Evolutionary conservation across 208 protist genomes (phyloP).

Genomic region (Leishmania tropica): DNA sequence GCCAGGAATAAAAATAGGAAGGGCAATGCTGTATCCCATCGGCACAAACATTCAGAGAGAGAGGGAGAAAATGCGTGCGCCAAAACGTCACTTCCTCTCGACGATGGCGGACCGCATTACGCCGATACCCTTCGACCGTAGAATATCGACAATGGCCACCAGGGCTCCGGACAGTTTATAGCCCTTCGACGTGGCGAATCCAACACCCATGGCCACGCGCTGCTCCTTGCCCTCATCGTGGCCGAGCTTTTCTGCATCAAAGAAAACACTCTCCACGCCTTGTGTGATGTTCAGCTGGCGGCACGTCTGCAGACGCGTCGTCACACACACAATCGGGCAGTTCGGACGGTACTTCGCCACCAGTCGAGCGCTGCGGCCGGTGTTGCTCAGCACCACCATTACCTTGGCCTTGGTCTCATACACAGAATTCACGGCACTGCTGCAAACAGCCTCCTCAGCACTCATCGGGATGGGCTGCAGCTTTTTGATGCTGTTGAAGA

Average conservation of each 20-base stretch:
- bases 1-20: too few species aligned
- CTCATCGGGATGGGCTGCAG: slow-evolving; percentile 82
- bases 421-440: slow-evolving; percentile 94
- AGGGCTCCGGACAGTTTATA: slow-evolving; percentile 56
- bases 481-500: slow-evolving; percentile 88
- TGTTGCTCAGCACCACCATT: slow-evolving; percentile 94
- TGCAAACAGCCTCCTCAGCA: slow-evolving; percentile 93
- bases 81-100: too few species aligned
- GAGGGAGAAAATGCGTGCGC: too few species aligned
- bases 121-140: too few species aligned
- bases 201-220: slow-evolving; percentile 69
- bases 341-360: slow-evolving; percentile 97
- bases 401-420: slow-evolving; percentile 90
- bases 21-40: too few species aligned
- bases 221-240: slow-evolving; percentile 70
- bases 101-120: too few species aligned
- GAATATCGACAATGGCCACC: too few species aligned
- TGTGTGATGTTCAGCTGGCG: slow-evolving; percentile 87
- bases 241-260: slow-evolving; percentile 65
- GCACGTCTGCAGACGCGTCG: slow-evolving; percentile 81
- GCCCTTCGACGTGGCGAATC: slow-evolving; percentile 59
- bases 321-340: slow-evolving; percentile 95
- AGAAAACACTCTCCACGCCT: slow-evolving; percentile 81
- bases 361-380: slow-evolving; percentile 92
- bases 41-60: too few species aligned